Base-by-base conservation (phyloP, 2,329 filamentous ascomycete species). In the Fusarium mundagurra region DNA sequence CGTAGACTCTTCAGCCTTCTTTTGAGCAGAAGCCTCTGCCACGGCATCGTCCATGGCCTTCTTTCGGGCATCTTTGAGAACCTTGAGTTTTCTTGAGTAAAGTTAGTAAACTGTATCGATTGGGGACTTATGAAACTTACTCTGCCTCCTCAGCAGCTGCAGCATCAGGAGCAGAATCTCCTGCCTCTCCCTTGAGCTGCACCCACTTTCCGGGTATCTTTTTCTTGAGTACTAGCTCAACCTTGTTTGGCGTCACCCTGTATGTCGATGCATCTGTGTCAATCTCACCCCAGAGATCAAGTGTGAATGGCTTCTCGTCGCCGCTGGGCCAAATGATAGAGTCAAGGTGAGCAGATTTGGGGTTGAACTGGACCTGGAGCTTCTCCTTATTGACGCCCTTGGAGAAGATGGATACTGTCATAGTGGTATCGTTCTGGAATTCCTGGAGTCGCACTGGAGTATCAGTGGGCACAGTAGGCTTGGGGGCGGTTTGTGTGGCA, bases 191-290 rank as follows among this genome's bases (percentile, higher is more conserved):
- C 64, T 73, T 75, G 12, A 83, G 61, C 34, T 77, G 69, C 0
- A 86, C 82, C 94, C 94, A 96, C 80, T 94, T 95, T 12, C 92
- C 92, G 0, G 88, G 82, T 3, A 82, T 86, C 45, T 87, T 85
- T 82, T 98, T 98, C 69, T 87, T 87, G 22, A 98, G 87, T 17
- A 85, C 88, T 43, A 98, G 85, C 81, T 97, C 95, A 61, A 97
- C 87, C 81, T 98, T 98, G 78, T 91, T 94, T 4, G 92, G 87
- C 47, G 93, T 92, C 61, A 97, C 88, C 3, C 86, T 88, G 75
- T 85, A 89, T 50, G 86, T 92, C 27, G 90, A 94, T 38, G 86
- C 82, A 3, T 86, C 78, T 1, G 89, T 82, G 60, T 93, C 88
- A 76, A 97, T 91, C 16, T 87, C 81, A 20, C 88, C 90, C 81